These are phyloP conservation scores for Penicillium riverlandense DNA, from an alignment of 495 filamentous ascomycete species.

Conservation along the genomic window DNA sequence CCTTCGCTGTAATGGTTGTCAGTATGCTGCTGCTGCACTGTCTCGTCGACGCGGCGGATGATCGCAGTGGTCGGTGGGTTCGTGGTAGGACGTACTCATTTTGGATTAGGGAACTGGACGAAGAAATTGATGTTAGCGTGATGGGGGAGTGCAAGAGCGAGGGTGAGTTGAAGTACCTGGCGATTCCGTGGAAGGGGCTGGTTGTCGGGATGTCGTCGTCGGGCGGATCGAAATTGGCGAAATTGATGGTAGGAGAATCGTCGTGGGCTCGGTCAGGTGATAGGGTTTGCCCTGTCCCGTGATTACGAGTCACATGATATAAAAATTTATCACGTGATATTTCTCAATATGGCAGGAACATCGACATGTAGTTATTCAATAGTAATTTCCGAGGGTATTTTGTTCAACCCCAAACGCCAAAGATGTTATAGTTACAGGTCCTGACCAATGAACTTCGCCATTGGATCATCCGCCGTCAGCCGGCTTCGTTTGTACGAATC, in stretches of 20 bases:
- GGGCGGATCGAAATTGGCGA: slow-evolving; percentile 33
- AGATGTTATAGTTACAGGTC: slow-evolving; percentile 23
- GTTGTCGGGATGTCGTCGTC: slow-evolving; percentile 44
- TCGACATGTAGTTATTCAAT: not conserved
- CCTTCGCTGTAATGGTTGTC: slow-evolving; percentile 62
- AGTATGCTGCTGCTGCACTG: slow-evolving; percentile 23
- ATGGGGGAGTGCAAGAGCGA: not conserved
- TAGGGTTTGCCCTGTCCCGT: slow-evolving; percentile 32
- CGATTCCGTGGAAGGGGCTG: slow-evolving; percentile 45
- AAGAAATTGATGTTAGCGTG: slow-evolving; percentile 12
- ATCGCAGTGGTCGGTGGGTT: slow-evolving; percentile 9
- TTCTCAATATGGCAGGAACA: too few relatives aligned
- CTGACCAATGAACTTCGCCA: slow-evolving; percentile 67
- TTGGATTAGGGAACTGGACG: slow-evolving; percentile 49
- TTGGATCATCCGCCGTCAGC: slow-evolving; percentile 68
- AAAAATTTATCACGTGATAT: too few relatives aligned
- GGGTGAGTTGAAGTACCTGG: slow-evolving; percentile 30
- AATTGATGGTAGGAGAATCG: too few relatives aligned
- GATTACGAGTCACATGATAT: slow-evolving; percentile 5
- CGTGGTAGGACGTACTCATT: slow-evolving; percentile 52
- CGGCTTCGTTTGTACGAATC: slow-evolving; percentile 73
- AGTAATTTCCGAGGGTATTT: slow-evolving; percentile 17
- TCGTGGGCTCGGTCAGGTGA: slow-evolving; percentile 23
- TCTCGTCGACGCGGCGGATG: slow-evolving; percentile 16
- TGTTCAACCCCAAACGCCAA: slow-evolving; percentile 13